These are phyloP conservation scores for Ambrosia trifida DNA, from an alignment of 129 eudicot genomes.

Conservation along the genomic window DNA sequence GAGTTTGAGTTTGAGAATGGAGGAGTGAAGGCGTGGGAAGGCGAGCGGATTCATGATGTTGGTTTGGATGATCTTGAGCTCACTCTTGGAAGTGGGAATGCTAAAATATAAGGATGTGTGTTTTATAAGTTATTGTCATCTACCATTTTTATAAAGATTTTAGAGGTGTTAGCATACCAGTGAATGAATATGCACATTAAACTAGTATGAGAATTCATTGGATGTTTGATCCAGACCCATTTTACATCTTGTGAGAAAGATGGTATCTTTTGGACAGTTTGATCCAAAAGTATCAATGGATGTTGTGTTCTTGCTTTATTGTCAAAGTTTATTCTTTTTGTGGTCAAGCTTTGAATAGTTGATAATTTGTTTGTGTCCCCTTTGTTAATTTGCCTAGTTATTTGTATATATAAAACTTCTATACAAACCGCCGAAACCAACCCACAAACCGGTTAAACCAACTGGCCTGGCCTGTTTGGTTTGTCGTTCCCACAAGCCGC, in stretches of 20 bases:
- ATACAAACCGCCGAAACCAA: no score
- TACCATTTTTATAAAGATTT: conserved; percentile 18
- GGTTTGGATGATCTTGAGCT: conserved; percentile 97
- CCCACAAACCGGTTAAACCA: no score
- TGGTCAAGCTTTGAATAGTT: not conserved
- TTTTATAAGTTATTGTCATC: conserved; percentile 21
- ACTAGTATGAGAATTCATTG: conserved; percentile 26
- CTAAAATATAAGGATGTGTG: conserved; percentile 25
- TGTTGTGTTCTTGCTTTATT: conserved; percentile 31
- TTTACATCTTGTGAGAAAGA: conserved; percentile 35
- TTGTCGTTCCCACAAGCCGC: no score
- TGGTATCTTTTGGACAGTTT: conserved; percentile 34
- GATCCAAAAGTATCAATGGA: conserved; percentile 24
- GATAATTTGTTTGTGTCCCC: no score
- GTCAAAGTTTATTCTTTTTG: conserved; percentile 18
- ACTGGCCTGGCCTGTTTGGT: no score
- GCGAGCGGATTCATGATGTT: conserved; percentile 95
- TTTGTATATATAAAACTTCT: no score
- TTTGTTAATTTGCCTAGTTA: no score
- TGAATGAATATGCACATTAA: conserved; percentile 38
- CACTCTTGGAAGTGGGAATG: conserved; percentile 75
- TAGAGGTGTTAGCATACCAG: conserved; percentile 26
- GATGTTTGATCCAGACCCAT: conserved; percentile 23
- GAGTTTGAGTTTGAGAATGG: conserved; percentile 72
- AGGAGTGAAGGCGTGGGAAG: conserved; percentile 97